Evolutionary conservation across 2,329 filamentous ascomycete species (phyloP).

Genomic region (Tolypocladium sp.): DNA sequence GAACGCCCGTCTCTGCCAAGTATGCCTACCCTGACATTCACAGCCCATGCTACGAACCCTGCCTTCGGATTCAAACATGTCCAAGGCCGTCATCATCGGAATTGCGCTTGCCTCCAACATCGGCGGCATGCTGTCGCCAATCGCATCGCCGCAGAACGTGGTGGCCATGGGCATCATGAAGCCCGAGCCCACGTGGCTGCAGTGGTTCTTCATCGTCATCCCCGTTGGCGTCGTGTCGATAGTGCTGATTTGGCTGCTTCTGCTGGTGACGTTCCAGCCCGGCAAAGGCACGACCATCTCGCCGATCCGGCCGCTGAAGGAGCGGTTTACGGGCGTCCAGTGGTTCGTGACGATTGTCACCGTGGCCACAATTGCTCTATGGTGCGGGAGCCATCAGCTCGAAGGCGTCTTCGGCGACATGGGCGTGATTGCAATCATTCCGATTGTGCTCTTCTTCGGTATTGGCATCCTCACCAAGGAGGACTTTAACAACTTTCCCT

Average conservation of each 20-base stretch:
- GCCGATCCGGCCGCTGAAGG: constrained; percentile 81
- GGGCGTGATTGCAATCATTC: constrained; percentile 96
- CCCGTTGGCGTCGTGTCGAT: constrained; percentile 89
- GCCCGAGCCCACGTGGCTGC: constrained; percentile 82
- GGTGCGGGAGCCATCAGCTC: constrained; percentile 87
- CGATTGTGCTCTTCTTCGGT: constrained; percentile 91
- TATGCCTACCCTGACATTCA: constrained; percentile 4
- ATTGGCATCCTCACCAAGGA: constrained; percentile 95
- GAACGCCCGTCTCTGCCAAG: constrained; percentile 10
- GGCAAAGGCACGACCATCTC: constrained; percentile 81
- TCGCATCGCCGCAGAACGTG: constrained; percentile 95
- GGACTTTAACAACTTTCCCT: constrained; percentile 99
- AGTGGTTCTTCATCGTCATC: constrained; percentile 94
- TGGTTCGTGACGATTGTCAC: constrained; percentile 89
- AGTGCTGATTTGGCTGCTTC: constrained; percentile 76
- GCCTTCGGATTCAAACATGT: constrained; percentile 82
- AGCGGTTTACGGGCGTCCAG: constrained; percentile 79
- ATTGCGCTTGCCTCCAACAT: constrained; percentile 94
- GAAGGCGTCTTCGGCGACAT: constrained; percentile 89
- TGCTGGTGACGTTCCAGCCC: constrained; percentile 79
- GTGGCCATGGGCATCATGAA: constrained; percentile 95
- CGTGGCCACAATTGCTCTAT: constrained; percentile 73
- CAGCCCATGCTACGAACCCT: constrained; percentile 91
- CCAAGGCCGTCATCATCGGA: constrained; percentile 88
- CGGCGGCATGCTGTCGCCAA: constrained; percentile 91